These are phyloP conservation scores for Persicaria tinctoria DNA, from an alignment of 148 eudicot species.

Conservation along the genomic window DNA sequence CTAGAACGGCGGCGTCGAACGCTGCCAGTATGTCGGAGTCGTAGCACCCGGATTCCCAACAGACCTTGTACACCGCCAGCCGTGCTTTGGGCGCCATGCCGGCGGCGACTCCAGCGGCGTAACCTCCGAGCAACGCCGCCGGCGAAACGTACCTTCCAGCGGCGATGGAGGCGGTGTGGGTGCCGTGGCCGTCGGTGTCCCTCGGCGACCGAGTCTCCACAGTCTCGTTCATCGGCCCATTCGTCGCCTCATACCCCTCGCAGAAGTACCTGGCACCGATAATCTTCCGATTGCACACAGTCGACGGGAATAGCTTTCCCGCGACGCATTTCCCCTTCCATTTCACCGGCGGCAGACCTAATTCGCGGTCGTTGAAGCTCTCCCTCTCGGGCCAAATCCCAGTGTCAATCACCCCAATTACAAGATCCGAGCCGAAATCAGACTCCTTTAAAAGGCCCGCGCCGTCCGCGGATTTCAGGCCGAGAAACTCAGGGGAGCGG, in stretches of 20 bases:
- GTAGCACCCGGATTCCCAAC: conserved; percentile 91
- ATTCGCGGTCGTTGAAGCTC: conserved; percentile 59
- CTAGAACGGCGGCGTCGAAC: conserved; percentile 72
- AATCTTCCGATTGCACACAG: conserved; percentile 55
- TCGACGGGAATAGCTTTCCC: conserved; percentile 25
- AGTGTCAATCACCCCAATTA: conserved; percentile 75
- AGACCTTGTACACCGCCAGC: conserved; percentile 78
- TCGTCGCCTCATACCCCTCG: conserved; percentile 60
- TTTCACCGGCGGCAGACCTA: conserved; percentile 44
- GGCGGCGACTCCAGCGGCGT: conserved; percentile 80
- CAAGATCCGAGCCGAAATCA: conserved; percentile 89
- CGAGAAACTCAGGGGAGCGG: conserved; percentile 78
- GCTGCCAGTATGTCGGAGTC: conserved; percentile 94
- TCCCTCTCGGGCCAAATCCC: conserved; percentile 87
- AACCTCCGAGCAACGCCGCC: conserved; percentile 73
- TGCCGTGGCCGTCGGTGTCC: conserved; percentile 92
- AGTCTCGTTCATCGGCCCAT: conserved; percentile 70
- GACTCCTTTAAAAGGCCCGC: conserved; percentile 65
- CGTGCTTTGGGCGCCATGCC: conserved; percentile 97
- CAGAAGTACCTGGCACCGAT: conserved; percentile 71
- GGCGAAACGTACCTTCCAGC: conserved; percentile 93
- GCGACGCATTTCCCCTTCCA: conserved; percentile 66
- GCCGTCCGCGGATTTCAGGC: conserved; percentile 31
- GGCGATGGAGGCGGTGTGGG: conserved; percentile 92
- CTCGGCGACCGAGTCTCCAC: conserved; percentile 54